Conservation (phyloP, 176 grass and related monocot genomes). For the Hordeum marinum region DNA sequence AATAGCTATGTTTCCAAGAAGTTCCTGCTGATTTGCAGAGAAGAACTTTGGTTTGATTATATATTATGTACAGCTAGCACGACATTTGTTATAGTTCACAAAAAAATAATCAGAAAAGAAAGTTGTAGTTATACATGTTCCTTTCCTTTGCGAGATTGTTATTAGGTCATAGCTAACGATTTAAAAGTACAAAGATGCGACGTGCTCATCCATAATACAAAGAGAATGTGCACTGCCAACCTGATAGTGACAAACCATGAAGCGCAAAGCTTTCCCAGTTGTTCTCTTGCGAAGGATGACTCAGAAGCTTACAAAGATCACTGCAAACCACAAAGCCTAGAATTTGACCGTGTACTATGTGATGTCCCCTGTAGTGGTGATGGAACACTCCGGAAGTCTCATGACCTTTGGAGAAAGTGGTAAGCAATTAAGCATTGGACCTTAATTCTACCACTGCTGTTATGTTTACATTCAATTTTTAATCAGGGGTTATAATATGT, state of each 20-base stretch:
- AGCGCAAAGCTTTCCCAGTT: constrained; percentile 78
- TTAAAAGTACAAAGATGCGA: constrained; percentile 83
- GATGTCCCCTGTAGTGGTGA: constrained; percentile 98
- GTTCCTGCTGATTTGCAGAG: neutral
- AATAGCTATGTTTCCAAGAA: neutral
- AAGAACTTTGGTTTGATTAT: constrained; percentile 11
- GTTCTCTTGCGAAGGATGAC: constrained; percentile 31
- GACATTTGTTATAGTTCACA: neutral
- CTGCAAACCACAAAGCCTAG: constrained; percentile 25
- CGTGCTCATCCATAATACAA: constrained; percentile 91
- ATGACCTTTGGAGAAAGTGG: constrained; percentile 94
- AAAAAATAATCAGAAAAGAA: neutral
- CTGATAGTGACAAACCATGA: constrained; percentile 94
- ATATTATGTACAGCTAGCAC: neutral
- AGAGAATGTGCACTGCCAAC: constrained; percentile 89
- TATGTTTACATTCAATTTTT: constrained; percentile 24
- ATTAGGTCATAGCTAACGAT: constrained; percentile 85
- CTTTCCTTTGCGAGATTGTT: constrained; percentile 7
- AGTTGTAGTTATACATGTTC: neutral
- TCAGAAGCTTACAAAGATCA: constrained; percentile 12
- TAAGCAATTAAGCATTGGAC: constrained; percentile 32
- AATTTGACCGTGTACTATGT: constrained; percentile 80
- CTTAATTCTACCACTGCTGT: neutral
- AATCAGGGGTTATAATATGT: neutral
- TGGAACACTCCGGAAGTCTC: constrained; percentile 83